Percentiles rank a stretch among this genome's conserved stretches.
phyloP scores from a whole-genome alignment of 306 rosid genomes.

The Lagenaria siceraria region DNA sequence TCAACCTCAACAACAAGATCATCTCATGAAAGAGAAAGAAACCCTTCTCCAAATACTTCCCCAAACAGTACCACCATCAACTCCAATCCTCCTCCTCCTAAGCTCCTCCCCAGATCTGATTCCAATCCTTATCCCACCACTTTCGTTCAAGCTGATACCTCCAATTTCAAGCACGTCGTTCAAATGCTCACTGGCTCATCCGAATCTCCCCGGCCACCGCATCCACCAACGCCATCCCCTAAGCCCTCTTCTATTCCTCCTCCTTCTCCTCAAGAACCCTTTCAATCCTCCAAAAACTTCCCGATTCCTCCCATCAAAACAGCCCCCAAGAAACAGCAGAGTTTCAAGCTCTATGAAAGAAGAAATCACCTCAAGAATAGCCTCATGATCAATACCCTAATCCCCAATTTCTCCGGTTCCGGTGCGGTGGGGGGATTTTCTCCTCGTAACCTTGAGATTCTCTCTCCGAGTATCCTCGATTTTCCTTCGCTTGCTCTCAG shows the following conservation, averaged over 20 bases:
- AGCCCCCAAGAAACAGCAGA: constrained; percentile 44
- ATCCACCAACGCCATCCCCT: background rate
- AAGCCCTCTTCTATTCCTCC: background rate
- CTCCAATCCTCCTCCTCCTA: constrained; percentile 37
- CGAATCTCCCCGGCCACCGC: constrained; percentile 18
- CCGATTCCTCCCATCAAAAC: constrained; percentile 65
- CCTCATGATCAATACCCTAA: constrained; percentile 65
- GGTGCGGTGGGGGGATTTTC: constrained; percentile 32
- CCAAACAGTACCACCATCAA: constrained; percentile 31
- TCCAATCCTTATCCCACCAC: constrained; percentile 83
- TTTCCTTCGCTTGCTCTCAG: constrained; percentile 84
- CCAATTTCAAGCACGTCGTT: constrained; percentile 89
- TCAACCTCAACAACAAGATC: constrained; percentile 23
- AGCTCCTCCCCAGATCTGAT: constrained; percentile 82
- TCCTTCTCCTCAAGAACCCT: background rate
- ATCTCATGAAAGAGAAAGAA: constrained; percentile 37
- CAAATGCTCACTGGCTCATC: constrained; percentile 95
- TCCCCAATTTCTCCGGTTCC: constrained; percentile 46
- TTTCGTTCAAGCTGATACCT: constrained; percentile 84
- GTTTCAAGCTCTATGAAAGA: constrained; percentile 87
- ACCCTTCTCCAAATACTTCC: constrained; percentile 45
- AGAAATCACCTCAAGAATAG: constrained; percentile 63
- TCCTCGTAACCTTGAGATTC: constrained; percentile 62
- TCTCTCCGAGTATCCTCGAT: constrained; percentile 76
- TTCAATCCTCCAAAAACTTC: constrained; percentile 30